phyloP scores from a whole-genome alignment of 2,329 filamentous ascomycete genomes.

The Metarhizium sp. region DNA sequence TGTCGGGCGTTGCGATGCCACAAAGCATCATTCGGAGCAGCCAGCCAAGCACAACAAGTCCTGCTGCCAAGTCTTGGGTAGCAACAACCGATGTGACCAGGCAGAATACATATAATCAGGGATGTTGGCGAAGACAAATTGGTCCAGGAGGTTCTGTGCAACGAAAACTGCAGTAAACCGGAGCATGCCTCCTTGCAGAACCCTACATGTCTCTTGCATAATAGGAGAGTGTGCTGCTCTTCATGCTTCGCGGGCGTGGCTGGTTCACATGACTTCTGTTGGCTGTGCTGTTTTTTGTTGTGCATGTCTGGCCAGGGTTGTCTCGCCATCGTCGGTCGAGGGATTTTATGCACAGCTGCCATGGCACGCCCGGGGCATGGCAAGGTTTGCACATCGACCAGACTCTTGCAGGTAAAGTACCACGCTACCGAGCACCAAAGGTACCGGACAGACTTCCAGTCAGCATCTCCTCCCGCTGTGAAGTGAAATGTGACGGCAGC shows the following conservation, averaged over 20 bases:
- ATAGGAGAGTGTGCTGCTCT: background rate
- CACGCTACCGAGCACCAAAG: background rate
- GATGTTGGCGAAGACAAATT: background rate
- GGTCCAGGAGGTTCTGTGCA: background rate
- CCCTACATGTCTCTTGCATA: background rate
- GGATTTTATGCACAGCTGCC: background rate
- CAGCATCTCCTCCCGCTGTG: background rate
- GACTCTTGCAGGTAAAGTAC: background rate
- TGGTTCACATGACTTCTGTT: constrained; percentile 1
- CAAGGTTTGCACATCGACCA: background rate
- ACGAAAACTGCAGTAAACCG: background rate
- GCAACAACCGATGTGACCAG: background rate
- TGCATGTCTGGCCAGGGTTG: background rate
- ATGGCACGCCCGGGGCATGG: background rate
- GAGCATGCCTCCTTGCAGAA: background rate
- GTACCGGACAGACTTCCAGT: background rate
- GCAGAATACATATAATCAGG: background rate
- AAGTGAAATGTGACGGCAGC: constrained; percentile 7
- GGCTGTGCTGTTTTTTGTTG: background rate
- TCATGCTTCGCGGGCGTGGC: background rate
- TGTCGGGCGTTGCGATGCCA: no score
- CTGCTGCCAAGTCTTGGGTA: background rate
- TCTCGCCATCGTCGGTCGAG: background rate
- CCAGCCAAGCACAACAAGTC: no score
- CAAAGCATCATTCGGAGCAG: no score